Evolutionary conservation across 805 yeast genomes (phyloP).

Genomic region (Hanseniaspora occidentalis): DNA sequence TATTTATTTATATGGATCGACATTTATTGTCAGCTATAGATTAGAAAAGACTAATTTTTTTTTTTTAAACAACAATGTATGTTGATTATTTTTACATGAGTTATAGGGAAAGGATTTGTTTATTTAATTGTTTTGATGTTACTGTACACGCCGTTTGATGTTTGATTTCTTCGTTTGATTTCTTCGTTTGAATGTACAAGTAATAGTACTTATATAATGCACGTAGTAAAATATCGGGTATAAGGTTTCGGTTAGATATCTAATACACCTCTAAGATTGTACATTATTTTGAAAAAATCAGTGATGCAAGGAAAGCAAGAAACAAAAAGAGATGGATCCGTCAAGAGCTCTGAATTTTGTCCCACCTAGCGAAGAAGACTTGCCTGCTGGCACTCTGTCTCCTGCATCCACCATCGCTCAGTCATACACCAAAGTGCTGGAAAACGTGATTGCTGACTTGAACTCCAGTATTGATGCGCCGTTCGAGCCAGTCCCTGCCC

Average conservation of each 20-base stretch:
- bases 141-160: too few species aligned
- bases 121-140: too few species aligned
- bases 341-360: constrained; percentile 81
- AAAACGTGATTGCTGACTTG: constrained; percentile 70
- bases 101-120: too few species aligned
- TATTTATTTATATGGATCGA: too few species aligned
- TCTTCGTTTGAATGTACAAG: too few species aligned
- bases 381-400: constrained; percentile 41
- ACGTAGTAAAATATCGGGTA: too few species aligned
- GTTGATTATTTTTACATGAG: too few species aligned
- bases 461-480: constrained; percentile 67
- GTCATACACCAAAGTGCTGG: constrained; percentile 34
- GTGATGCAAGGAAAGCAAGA: background rate
- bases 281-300: background rate
- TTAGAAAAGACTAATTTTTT: too few species aligned
- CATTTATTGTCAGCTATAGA: too few species aligned
- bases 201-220: too few species aligned
- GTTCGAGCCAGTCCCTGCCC: constrained; percentile 30
- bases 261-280: background rate
- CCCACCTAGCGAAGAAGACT: constrained; percentile 62
- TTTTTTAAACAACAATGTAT: too few species aligned
- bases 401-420: constrained; percentile 56
- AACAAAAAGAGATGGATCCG: constrained; percentile 61
- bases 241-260: background rate
- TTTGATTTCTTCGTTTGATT: too few species aligned